Percentiles rank a stretch among this genome's conserved stretches.
Conservation (phyloP, 2,329 filamentous ascomycete species). For the Fusarium sp. region DNA sequence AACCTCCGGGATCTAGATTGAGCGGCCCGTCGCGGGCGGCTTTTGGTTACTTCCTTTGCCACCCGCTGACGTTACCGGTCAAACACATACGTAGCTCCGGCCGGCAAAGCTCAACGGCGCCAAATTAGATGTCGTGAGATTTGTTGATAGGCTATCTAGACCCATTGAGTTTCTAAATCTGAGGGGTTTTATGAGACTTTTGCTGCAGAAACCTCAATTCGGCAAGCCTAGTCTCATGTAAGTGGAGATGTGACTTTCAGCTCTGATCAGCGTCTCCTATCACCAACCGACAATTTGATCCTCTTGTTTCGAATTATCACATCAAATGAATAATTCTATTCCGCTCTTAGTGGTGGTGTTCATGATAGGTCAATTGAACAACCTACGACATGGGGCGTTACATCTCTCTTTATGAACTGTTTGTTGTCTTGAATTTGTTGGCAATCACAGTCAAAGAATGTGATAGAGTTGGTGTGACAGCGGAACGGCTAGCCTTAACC, state of each 20-base stretch:
- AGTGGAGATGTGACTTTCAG: neutral
- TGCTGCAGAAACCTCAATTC: neutral
- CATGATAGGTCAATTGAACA: too few species aligned
- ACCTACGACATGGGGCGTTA: too few species aligned
- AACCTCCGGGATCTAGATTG: conserved; percentile 6
- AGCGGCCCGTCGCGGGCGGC: conserved; percentile 23
- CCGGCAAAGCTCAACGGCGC: neutral
- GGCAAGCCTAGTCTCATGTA: neutral
- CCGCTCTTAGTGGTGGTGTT: rapidly evolving
- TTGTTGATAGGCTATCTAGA: too few species aligned
- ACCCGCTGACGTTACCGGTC: neutral
- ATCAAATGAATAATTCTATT: rapidly evolving
- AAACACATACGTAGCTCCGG: neutral
- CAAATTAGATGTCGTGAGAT: rapidly evolving
- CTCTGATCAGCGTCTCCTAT: too few species aligned
- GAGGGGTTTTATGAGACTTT: too few species aligned
- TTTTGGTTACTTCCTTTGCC: neutral
- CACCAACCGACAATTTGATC: too few species aligned
- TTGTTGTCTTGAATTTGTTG: neutral
- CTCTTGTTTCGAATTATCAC: neutral
- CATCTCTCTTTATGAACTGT: neutral
- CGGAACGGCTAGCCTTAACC: conserved; percentile 4
- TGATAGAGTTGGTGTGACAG: neutral
- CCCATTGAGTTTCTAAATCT: rapidly evolving
- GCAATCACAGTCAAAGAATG: neutral